These are phyloP conservation scores for Lentinula lateritia DNA, from an alignment of 768 basidiomycete species.

Conservation along the genomic window DNA sequence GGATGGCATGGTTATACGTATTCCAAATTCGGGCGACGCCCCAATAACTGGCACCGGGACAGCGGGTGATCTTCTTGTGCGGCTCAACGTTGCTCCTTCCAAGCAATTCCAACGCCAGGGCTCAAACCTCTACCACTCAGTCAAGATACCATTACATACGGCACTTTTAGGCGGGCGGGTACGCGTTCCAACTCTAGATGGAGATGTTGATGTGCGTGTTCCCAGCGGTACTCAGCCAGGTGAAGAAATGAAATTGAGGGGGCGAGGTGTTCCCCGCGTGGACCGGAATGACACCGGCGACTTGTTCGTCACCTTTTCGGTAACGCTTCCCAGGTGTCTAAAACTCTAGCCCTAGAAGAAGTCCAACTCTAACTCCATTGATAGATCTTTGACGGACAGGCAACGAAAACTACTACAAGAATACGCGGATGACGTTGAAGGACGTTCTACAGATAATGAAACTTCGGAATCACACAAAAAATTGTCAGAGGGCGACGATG, in stretches of 20 bases:
- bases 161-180: slow-evolving; percentile 93
- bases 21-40: slow-evolving; percentile 79
- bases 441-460: slow-evolving; percentile 28
- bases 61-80: slow-evolving; percentile 81
- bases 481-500: slow-evolving; percentile 22
- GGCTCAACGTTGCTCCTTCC: slow-evolving; percentile 79
- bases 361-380: slow-evolving; percentile 8
- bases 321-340: slow-evolving; percentile 85
- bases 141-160: slow-evolving; percentile 83
- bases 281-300: slow-evolving; percentile 66
- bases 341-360: slow-evolving; percentile 1
- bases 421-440: slow-evolving; percentile 93
- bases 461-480: slow-evolving; percentile 16
- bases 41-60: slow-evolving; percentile 74
- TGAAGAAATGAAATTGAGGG: slow-evolving; percentile 93
- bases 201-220: slow-evolving; percentile 91
- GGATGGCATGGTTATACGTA: slow-evolving; percentile 87
- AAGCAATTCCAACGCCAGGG: slow-evolving; percentile 89
- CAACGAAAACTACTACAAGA: slow-evolving; percentile 86
- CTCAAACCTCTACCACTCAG: slow-evolving; percentile 83
- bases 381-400: slow-evolving; percentile 73
- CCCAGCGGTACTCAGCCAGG: slow-evolving; percentile 93
- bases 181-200: slow-evolving; percentile 90
- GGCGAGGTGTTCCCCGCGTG: slow-evolving; percentile 70
- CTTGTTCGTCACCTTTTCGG: slow-evolving; percentile 81